A percentile compares a stretch with the other conserved stretches of the same genome.
Conservation (phyloP, 2,329 filamentous ascomycete genomes). For the Xylariaceae sp. region DNA sequence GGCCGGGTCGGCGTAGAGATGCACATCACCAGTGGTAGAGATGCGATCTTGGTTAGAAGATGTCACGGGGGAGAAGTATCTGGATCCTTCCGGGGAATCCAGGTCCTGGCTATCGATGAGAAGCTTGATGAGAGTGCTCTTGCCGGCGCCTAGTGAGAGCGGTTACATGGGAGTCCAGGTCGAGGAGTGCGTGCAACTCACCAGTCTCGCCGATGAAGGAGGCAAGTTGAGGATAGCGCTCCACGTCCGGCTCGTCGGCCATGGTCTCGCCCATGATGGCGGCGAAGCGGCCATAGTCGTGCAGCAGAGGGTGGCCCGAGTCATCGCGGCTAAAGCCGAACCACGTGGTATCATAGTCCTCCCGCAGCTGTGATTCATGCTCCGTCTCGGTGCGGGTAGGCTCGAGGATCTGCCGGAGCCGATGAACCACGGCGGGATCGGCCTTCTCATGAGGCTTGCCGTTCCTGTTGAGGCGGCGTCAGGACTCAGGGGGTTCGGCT, state of each 20-base stretch:
- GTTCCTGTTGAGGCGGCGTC: slow-evolving; percentile 15
- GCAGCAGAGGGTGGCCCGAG: slow-evolving; percentile 20
- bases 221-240: slow-evolving; percentile 30
- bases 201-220: slow-evolving; percentile 37
- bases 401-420: slow-evolving; percentile 25
- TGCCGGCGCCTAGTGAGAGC: slow-evolving; percentile 34
- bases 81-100: slow-evolving; percentile 19
- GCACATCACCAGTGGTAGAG: slow-evolving; percentile 43
- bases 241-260: slow-evolving; percentile 14
- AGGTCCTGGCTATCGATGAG: slow-evolving; percentile 31
- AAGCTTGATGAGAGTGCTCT: slow-evolving; percentile 42
- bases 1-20: slow-evolving; percentile 42
- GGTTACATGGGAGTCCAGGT: too few species aligned
- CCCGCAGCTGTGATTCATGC: slow-evolving; percentile 23
- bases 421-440: slow-evolving; percentile 22
- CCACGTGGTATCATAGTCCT: slow-evolving; percentile 26
- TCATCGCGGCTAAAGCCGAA: slow-evolving; percentile 26
- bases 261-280: slow-evolving; percentile 30
- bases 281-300: slow-evolving; percentile 33
- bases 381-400: slow-evolving; percentile 23
- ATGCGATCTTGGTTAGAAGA: slow-evolving; percentile 32
- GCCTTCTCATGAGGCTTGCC: slow-evolving; percentile 26
- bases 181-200: slow-evolving; percentile 10
- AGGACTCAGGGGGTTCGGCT: neutral
- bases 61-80: slow-evolving; percentile 35